Percentiles rank a stretch among this genome's conserved stretches.
Evolutionary conservation across 2,329 filamentous ascomycete genomes (phyloP).

Genomic region (Coniochaeta prunicola): DNA sequence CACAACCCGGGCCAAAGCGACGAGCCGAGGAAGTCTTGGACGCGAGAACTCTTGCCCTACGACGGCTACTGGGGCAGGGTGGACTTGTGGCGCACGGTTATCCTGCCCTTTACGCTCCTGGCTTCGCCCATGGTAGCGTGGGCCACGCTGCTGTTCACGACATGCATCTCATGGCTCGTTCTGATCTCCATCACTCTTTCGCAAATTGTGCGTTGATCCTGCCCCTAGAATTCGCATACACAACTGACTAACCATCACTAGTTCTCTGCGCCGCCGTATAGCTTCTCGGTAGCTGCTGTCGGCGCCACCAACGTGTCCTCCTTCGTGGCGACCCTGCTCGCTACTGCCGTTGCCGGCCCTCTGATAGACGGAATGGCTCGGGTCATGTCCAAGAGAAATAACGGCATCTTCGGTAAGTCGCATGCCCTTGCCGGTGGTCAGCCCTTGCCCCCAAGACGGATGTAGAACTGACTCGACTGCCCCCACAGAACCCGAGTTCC

Average conservation of each 20-base stretch:
- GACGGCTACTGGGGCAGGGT: constrained; percentile 28
- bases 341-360: constrained; percentile 22
- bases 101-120: constrained; percentile 26
- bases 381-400: constrained; percentile 24
- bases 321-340: constrained; percentile 25
- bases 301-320: constrained; percentile 24
- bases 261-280: constrained; percentile 26
- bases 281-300: constrained; percentile 25
- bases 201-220: constrained; percentile 21
- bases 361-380: constrained; percentile 25
- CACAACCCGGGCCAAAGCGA: not conserved
- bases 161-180: constrained; percentile 24
- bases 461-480: not conserved
- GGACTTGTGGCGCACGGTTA: constrained; percentile 26
- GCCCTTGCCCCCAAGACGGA: too few relatives aligned
- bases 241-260: too few relatives aligned
- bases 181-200: constrained; percentile 22
- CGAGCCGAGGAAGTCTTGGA: constrained; percentile 17
- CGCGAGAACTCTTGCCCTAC: constrained; percentile 23
- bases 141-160: constrained; percentile 30
- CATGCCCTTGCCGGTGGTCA: not conserved
- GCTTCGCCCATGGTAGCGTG: constrained; percentile 28
- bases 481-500: constrained; percentile 26
- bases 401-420: constrained; percentile 22
- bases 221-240: too few relatives aligned